phyloP scores from a whole-genome alignment of 805 yeast genomes.

The Spencermartinsiella europaea region DNA sequence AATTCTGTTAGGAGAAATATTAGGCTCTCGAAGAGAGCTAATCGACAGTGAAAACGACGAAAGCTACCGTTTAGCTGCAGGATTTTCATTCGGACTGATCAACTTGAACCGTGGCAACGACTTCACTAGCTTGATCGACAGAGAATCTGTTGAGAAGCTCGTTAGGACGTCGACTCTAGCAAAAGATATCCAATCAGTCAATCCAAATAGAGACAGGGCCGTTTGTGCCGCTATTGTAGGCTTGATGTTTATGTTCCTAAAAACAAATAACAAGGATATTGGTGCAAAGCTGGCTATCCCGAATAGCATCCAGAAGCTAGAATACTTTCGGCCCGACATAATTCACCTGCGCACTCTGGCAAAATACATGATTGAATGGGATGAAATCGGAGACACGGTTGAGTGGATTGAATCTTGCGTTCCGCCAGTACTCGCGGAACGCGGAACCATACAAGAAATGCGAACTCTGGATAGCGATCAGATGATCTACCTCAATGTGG shows the following conservation, averaged over 20 bases:
- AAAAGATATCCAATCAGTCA: slow-evolving; percentile 57
- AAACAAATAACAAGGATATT: slow-evolving; percentile 52
- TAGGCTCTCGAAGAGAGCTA: slow-evolving; percentile 1
- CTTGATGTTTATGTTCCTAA: slow-evolving; percentile 65
- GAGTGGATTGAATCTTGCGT: slow-evolving; percentile 57
- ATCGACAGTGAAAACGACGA: slow-evolving; percentile 37
- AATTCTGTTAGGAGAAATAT: slow-evolving; percentile 62
- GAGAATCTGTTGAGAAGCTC: slow-evolving; percentile 57
- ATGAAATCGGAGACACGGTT: slow-evolving; percentile 42
- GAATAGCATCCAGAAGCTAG: slow-evolving; percentile 50
- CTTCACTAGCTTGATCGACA: slow-evolving; percentile 53
- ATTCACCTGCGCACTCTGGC: slow-evolving; percentile 61
- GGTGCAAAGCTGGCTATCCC: slow-evolving; percentile 63
- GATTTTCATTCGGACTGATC: slow-evolving; percentile 78
- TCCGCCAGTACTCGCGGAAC: slow-evolving; percentile 41
- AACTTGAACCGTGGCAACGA: slow-evolving; percentile 73
- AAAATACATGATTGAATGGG: slow-evolving; percentile 68
- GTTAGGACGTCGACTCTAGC: slow-evolving; percentile 46
- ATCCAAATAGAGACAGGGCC: slow-evolving; percentile 53
- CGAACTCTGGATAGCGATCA: slow-evolving; percentile 50
- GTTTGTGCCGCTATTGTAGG: slow-evolving; percentile 71
- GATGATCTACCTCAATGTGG: slow-evolving; percentile 54
- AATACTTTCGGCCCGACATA: slow-evolving; percentile 74
- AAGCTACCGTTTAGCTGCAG: slow-evolving; percentile 82
- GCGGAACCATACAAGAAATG: slow-evolving; percentile 25